Base-by-base conservation (phyloP, 345 rosid genomes). In the Populus davidiana region DNA sequence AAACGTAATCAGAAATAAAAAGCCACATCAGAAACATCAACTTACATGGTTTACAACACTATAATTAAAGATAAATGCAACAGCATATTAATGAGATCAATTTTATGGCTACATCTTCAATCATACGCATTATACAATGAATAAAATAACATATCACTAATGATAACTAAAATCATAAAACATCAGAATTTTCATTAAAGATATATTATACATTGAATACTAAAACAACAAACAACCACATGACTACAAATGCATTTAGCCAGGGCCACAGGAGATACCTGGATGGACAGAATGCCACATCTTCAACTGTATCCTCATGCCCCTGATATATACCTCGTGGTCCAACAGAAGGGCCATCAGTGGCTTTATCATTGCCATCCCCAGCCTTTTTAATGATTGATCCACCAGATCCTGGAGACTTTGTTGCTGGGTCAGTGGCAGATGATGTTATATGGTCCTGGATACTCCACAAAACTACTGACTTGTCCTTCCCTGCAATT, bases 261-360 rank as follows among this genome's bases (percentile, higher is more conserved):
- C 36, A 66, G 80, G 11, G 33, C 73, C 29, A 50, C 62, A 74
- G 72, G 71, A 79, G 81, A 80, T 89, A 96, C 99, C 97, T 94
- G 75, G 97, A 90, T 4, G 98, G 99, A 83, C 93, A 90, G 86
- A 96, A 96, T 21, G 98, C 75, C 59, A 96, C 99, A 79, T 96
- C 99, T 87, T 96, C 99, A 78, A 96, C 98, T 1, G 98, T 96
- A 81, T 96, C 99, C 49, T 89, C 96, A 78, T 96, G 99, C 75
- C 99, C 99, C 75, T 69, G 78, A 83, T 90, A 96, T 47, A 94
- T 77, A 78, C 99, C 99, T 73, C 99, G 91, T n/a, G 99, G 98
- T 78, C 96, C 97, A 69, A 92, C 88, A 77, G 90, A 63, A 77
- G 98, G 94, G 72, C 94, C 84, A 67, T 87, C 92, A 70, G 87